phyloP scores from a whole-genome alignment of 2,329 filamentous ascomycete species.

The Monilinia fructicola region DNA sequence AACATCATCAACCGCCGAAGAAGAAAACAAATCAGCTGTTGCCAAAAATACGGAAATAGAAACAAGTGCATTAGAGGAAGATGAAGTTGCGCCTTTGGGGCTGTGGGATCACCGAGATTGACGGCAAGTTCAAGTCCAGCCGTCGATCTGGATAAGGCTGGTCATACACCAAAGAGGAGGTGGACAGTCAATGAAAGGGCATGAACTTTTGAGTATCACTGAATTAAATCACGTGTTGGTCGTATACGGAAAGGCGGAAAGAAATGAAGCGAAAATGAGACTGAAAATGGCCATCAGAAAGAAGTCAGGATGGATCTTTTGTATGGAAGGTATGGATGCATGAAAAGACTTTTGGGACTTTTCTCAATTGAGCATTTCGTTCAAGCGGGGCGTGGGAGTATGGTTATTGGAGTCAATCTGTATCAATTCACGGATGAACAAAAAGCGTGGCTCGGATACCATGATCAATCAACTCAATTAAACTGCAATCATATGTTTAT shows the following conservation, averaged over 20 bases:
- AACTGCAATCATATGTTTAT: not conserved
- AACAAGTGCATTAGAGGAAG: slow-evolving; percentile 24
- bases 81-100: slow-evolving; percentile 43
- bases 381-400: slow-evolving; percentile 10
- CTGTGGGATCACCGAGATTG: slow-evolving; percentile 47
- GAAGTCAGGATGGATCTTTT: not conserved
- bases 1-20: not conserved
- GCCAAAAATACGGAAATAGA: slow-evolving; percentile 5
- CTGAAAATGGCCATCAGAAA: no score
- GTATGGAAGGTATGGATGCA: not conserved
- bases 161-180: slow-evolving; percentile 50
- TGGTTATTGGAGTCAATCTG: not conserved
- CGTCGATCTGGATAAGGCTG: slow-evolving; percentile 47
- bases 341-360: not conserved
- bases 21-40: slow-evolving; percentile 8
- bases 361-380: not conserved
- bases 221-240: not conserved
- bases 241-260: not conserved
- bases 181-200: slow-evolving; percentile 53
- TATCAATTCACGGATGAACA: not conserved
- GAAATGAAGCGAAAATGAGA: not conserved
- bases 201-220: not conserved
- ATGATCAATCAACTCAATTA: not conserved
- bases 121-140: slow-evolving; percentile 36
- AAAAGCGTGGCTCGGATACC: not conserved